Evolutionary conservation across 1,284 basidiomycete genomes (phyloP), one percentile per base, ranked within the genome.

Genomic region (Cutaneotrichosporon sp.): DNA sequence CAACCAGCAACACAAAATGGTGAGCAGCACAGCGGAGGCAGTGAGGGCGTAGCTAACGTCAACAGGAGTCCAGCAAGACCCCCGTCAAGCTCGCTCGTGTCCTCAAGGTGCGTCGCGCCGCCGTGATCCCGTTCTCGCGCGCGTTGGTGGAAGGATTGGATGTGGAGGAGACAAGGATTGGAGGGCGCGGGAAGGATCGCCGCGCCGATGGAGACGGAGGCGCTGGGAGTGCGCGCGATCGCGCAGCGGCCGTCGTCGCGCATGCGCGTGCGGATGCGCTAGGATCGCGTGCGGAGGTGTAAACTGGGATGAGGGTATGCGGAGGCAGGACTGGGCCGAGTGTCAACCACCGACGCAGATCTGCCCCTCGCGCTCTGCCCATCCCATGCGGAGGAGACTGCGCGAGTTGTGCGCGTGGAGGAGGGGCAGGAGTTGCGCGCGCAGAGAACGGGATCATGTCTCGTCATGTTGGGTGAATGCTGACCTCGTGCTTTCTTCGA

Each of bases 1-100:
- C 63, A 69, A 59, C 66, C 65, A 45, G 64, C 69, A 72, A 72
- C 63, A 57, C 68, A 73, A 70, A 69, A 74, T 74, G 72, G 72
- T 74, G 52, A 62, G 71, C 69, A 24, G 10, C 31, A 36, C 14
- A 22, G 4, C 29, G 20, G 57, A 25, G 33, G 16, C 54, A 22
- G 38, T 8, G 49, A 34, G 24, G 25, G 24, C 24, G 29, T 43
- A 18, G 46, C 57, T 63, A 50, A 65, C 59, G 27, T 42, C 47
- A 43, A 50, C 62, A 63, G 66, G 61, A 90, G 89, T 88, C 91
- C 56, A 62, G 69, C 62, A 86, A 89, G 81, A 94, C 87, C 69
- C 88, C 90, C 75, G 92, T 95, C 79, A 95, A 95, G 83, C 91
- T 97, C 79, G 94, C 92, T 71, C 92, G 90, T 84, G 94, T 97